Evolutionary conservation across 2,329 filamentous ascomycete genomes (phyloP).

Genomic region (Diplodia mutila): DNA sequence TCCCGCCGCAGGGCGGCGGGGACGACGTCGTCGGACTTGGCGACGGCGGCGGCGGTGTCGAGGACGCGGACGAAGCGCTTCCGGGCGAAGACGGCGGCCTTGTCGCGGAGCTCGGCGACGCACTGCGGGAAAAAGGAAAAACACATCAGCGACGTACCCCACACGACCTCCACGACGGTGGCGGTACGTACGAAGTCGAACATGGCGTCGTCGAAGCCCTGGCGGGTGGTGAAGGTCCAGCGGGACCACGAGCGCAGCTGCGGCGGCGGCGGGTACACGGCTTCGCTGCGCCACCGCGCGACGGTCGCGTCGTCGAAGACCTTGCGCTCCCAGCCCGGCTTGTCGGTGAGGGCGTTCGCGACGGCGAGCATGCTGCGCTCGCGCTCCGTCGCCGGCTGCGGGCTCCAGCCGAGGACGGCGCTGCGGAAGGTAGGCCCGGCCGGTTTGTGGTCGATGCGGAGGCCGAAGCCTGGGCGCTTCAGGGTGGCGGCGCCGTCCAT

Average conservation of each 20-base stretch:
- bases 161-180: too few relatives aligned
- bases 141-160: neutral
- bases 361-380: slow-evolving; percentile 45
- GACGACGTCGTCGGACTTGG: slow-evolving; percentile 58
- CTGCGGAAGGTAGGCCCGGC: slow-evolving; percentile 39
- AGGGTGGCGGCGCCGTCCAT: neutral
- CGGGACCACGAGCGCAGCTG: neutral
- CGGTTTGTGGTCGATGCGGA: slow-evolving; percentile 37
- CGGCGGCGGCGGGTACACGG: slow-evolving; percentile 17
- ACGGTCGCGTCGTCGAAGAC: slow-evolving; percentile 40
- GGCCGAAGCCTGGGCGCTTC: slow-evolving; percentile 37
- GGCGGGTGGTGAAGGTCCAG: neutral
- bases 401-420: slow-evolving; percentile 39
- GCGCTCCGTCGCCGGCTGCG: slow-evolving; percentile 39
- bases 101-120: slow-evolving; percentile 54
- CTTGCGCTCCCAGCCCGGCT: slow-evolving; percentile 46
- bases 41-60: slow-evolving; percentile 50
- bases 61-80: slow-evolving; percentile 49
- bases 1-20: slow-evolving; percentile 41
- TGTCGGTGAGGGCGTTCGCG: slow-evolving; percentile 49
- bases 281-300: slow-evolving; percentile 39
- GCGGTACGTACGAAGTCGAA: slow-evolving; percentile 28
- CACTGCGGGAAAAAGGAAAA: slow-evolving; percentile 26
- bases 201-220: slow-evolving; percentile 26
- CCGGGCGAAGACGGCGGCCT: slow-evolving; percentile 49